phyloP scores from a whole-genome alignment of 345 rosid species.

The Lagerstroemia speciosa region DNA sequence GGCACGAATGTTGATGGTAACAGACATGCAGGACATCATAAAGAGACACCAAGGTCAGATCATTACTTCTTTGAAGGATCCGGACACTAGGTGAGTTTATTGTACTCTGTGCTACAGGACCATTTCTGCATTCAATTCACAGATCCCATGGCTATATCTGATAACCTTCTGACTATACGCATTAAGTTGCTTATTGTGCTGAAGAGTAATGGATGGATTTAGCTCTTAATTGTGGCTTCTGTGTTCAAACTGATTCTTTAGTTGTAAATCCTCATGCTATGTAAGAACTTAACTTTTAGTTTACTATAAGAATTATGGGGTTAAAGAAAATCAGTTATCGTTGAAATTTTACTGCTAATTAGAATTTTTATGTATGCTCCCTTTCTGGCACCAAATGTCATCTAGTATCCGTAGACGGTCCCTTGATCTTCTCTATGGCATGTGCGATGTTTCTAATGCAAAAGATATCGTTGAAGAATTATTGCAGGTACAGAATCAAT shows the following conservation, averaged over 20 bases:
- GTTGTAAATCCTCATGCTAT: neutral
- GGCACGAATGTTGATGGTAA: slow-evolving; percentile 98
- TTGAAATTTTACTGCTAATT: neutral
- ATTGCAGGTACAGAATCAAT: slow-evolving; percentile 56
- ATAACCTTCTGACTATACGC: too few species aligned
- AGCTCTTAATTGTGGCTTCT: neutral
- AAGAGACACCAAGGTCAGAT: slow-evolving; percentile 98
- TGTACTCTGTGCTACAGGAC: neutral
- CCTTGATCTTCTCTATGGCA: slow-evolving; percentile 94
- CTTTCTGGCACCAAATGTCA: neutral
- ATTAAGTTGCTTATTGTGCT: neutral
- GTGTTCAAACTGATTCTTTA: neutral
- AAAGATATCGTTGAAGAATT: slow-evolving; percentile 99
- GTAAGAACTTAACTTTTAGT: neutral
- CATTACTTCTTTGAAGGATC: slow-evolving; percentile 94
- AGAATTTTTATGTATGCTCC: neutral
- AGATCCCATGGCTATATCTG: neutral
- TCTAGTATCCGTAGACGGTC: slow-evolving; percentile 97
- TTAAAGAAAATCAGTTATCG: neutral
- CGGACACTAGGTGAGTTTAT: slow-evolving; percentile 72
- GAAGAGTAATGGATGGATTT: neutral
- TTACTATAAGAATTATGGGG: neutral
- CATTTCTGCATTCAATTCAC: neutral
- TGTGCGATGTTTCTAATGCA: slow-evolving; percentile 99
- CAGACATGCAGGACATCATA: slow-evolving; percentile 93